Evolutionary conservation across 208 protist genomes (phyloP), one percentile per base, ranked within the genome.

Genomic region (Leishmania mexicana): DNA sequence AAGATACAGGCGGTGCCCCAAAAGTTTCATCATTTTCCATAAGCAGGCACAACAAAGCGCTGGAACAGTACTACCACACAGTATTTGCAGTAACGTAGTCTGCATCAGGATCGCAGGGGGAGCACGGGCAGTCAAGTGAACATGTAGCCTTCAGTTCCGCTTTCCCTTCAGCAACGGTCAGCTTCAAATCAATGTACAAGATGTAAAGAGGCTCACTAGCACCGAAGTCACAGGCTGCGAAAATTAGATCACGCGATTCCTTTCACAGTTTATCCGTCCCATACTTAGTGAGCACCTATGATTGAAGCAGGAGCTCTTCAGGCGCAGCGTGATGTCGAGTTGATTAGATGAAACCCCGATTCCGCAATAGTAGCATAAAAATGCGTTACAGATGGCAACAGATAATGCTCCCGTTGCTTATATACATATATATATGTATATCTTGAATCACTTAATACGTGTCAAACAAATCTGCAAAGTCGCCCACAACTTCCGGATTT

Each of bases 281-380:
- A 88, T 73, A 45, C 89, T 90, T 17, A 83, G 83, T 17, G 85
- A 75, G 47, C 89, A 90, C 62, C 79, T 89, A 74, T 91, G 85
- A 78, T 89, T 85, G 54, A 91, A 93, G 77, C 85, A 91, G 1
- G 85, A 90, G 70, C 83, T 87, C 53, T 88, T 79, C 10, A 82
- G 85, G 49, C 84, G 88, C 19, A 89, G 28, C 24, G 87, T 86
- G 17, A 83, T 79, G 1, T 79, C 80, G 45, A 84, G 79, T 0
- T 67, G 53, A 35, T 80, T 78, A 8, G 45, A 42, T 21, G 81
- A 28, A 38, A 78, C 75, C 82, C 89, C 85, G 28, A 90, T 77
- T 21, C 85, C 85, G 78, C 88, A 89, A 15, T 85, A 81, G 65
- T 91, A 89, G 54, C 83, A 91, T 65, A 93, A 35, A 68, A 88